These are phyloP conservation scores for Cutaneotrichosporon cutaneum DNA, from an alignment of 1,284 basidiomycete species.

Conservation along the genomic window DNA sequence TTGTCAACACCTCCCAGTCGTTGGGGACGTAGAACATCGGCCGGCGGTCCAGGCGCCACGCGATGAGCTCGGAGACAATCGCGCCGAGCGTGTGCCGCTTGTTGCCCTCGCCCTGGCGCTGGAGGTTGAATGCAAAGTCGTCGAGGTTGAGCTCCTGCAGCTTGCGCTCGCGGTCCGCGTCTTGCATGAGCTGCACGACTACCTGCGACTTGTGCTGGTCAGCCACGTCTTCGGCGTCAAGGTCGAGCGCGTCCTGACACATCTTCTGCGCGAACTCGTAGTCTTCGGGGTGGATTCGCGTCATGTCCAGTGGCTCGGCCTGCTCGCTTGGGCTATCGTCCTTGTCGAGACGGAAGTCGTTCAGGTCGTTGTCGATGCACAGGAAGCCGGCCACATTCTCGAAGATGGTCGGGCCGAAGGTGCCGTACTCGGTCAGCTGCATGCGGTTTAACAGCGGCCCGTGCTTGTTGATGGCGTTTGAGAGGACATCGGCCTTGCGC, in stretches of 20 bases:
- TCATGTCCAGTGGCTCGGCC: conserved; percentile 89
- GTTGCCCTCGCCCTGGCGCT: conserved; percentile 67
- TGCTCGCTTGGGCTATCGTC: conserved; percentile 62
- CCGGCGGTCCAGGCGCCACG: conserved; percentile 79
- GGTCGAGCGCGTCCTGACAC: conserved; percentile 94
- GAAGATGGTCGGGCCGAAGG: conserved; percentile 83
- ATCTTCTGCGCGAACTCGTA: conserved; percentile 98
- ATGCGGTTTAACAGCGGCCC: conserved; percentile 78
- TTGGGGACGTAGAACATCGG: conserved; percentile 65
- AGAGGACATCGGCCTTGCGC: conserved; percentile 82
- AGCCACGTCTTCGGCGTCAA: conserved; percentile 90
- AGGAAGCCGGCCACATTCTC: conserved; percentile 89
- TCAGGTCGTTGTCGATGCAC: conserved; percentile 71
- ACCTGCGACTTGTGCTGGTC: conserved; percentile 80
- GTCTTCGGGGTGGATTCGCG: conserved; percentile 96
- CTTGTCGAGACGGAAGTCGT: conserved; percentile 54
- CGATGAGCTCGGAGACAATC: conserved; percentile 84
- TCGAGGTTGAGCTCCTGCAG: conserved; percentile 90
- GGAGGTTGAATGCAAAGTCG: conserved; percentile 92
- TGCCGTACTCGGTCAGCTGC: conserved; percentile 69
- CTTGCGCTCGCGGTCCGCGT: conserved; percentile 75
- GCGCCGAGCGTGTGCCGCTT: conserved; percentile 85
- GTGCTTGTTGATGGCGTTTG: conserved; percentile 74
- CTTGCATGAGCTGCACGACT: conserved; percentile 83
- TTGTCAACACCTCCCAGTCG: conserved; percentile 82